Evolutionary conservation across 345 rosid species (phyloP).

Genomic region (Eucalyptus curtisii): DNA sequence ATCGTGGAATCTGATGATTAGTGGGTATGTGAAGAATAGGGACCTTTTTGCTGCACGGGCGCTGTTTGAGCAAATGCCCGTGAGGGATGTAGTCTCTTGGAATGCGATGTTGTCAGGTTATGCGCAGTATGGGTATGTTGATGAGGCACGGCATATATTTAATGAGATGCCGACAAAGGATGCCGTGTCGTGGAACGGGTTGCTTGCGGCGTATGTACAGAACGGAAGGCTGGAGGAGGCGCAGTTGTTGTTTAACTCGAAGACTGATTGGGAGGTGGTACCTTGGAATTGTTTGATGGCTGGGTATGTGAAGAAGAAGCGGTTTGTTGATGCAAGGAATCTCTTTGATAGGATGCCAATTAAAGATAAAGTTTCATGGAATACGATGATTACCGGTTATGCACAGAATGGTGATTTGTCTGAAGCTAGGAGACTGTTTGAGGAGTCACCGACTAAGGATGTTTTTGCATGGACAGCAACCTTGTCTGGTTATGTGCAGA

Average conservation of each 20-base stretch:
- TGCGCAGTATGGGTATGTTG: slow-evolving; percentile 4
- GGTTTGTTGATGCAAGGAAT: background rate
- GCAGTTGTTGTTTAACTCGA: slow-evolving; percentile 1
- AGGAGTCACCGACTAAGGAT: slow-evolving; percentile 3
- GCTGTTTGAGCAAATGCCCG: background rate
- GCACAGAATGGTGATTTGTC: slow-evolving; percentile 2
- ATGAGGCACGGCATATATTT: slow-evolving; percentile 3
- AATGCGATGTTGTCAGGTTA: slow-evolving; percentile 4
- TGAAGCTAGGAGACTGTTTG: slow-evolving; percentile 2
- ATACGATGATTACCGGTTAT: slow-evolving; percentile 1
- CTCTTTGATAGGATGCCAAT: slow-evolving; percentile 2
- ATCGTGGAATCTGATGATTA: slow-evolving; percentile 6
- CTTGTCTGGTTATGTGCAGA: slow-evolving; percentile 7
- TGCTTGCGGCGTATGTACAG: slow-evolving; percentile 3
- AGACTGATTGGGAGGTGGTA: slow-evolving; percentile 1
- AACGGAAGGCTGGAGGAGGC: slow-evolving; percentile 4
- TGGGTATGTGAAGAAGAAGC: slow-evolving; percentile 1
- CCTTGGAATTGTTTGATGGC: slow-evolving; percentile 11
- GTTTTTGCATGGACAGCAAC: slow-evolving; percentile 10
- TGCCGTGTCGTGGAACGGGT: background rate
- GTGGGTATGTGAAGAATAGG: background rate
- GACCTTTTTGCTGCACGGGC: background rate
- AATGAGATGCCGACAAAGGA: background rate
- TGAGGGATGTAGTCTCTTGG: slow-evolving; percentile 2
- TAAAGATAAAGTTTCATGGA: slow-evolving; percentile 6